Conservation (phyloP, 2,329 filamentous ascomycete genomes). For the Fusarium nodosum region DNA sequence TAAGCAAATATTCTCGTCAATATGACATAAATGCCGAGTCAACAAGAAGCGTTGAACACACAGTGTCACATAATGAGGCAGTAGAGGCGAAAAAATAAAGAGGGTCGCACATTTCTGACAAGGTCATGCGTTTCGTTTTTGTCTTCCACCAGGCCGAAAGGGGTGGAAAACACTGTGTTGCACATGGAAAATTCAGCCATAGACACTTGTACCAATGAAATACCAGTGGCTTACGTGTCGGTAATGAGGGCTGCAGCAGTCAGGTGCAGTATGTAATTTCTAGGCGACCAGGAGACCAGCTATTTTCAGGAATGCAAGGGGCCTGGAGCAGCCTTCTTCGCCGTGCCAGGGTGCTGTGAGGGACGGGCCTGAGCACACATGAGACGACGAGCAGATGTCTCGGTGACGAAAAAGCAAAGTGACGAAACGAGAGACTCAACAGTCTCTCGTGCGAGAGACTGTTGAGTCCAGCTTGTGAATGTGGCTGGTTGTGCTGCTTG, state of each 20-base stretch:
- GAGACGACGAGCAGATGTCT: background rate
- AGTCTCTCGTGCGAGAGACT: background rate
- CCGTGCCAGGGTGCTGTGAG: background rate
- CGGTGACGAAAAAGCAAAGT: background rate
- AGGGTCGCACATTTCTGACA: background rate
- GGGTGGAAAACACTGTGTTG: slow-evolving; percentile 7
- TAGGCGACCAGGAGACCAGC: background rate
- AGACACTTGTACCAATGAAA: background rate
- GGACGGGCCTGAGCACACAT: background rate
- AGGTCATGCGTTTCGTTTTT: background rate
- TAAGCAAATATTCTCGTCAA: no score
- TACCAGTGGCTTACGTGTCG: slow-evolving; percentile 21
- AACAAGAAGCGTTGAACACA: background rate
- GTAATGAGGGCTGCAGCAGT: background rate
- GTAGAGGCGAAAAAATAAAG: background rate
- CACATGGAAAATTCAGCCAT: slow-evolving; percentile 1
- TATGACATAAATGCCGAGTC: background rate
- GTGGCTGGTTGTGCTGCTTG: background rate
- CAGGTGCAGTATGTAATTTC: background rate
- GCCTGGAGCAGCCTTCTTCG: background rate
- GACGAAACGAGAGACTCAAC: background rate
- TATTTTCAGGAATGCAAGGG: background rate
- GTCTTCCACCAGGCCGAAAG: background rate
- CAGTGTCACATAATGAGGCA: background rate
- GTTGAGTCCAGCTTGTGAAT: background rate